Evolutionary conservation across 495 filamentous ascomycete species (phyloP).

Genomic region (Aspergillus kassunensis): DNA sequence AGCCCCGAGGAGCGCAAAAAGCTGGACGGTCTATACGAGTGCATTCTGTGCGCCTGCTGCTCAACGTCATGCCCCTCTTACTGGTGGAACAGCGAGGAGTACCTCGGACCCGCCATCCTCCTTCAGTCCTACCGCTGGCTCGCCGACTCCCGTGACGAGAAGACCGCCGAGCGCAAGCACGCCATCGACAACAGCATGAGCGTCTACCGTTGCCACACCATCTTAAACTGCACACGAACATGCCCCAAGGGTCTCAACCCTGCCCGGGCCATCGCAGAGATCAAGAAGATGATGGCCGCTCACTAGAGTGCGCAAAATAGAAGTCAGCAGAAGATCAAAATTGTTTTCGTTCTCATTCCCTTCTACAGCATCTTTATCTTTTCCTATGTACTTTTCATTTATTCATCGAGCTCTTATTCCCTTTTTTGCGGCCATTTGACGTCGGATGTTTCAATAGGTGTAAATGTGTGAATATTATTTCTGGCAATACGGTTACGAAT

Average conservation of each 20-base stretch:
- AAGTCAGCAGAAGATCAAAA: slow-evolving; percentile 32
- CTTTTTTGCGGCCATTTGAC: slow-evolving; percentile 27
- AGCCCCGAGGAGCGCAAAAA: slow-evolving; percentile 86
- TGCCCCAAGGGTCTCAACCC: slow-evolving; percentile 99
- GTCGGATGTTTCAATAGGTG: slow-evolving; percentile 47
- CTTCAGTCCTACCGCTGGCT: slow-evolving; percentile 97
- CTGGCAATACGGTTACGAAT: slow-evolving; percentile 3
- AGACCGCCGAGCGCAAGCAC: slow-evolving; percentile 77
- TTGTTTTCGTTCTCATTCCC: slow-evolving; percentile 28
- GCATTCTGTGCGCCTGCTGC: slow-evolving; percentile 99
- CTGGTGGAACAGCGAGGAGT: slow-evolving; percentile 99
- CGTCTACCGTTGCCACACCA: slow-evolving; percentile 97
- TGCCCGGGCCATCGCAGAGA: slow-evolving; percentile 88
- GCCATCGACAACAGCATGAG: slow-evolving; percentile 97
- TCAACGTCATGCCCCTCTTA: slow-evolving; percentile 96
- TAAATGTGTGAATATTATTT: slow-evolving; percentile 43
- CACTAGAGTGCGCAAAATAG: slow-evolving; percentile 19
- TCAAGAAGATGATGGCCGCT: slow-evolving; percentile 91
- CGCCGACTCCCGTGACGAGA: slow-evolving; percentile 87
- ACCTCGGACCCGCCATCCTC: slow-evolving; percentile 93
- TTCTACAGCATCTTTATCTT: slow-evolving; percentile 22
- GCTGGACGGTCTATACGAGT: slow-evolving; percentile 97
- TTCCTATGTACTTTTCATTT: slow-evolving; percentile 7
- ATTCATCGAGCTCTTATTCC: slow-evolving; percentile 21
- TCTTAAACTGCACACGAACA: slow-evolving; percentile 93